Conservation (phyloP, 2,329 filamentous ascomycete species). For the Botryosphaeria agaves region DNA sequence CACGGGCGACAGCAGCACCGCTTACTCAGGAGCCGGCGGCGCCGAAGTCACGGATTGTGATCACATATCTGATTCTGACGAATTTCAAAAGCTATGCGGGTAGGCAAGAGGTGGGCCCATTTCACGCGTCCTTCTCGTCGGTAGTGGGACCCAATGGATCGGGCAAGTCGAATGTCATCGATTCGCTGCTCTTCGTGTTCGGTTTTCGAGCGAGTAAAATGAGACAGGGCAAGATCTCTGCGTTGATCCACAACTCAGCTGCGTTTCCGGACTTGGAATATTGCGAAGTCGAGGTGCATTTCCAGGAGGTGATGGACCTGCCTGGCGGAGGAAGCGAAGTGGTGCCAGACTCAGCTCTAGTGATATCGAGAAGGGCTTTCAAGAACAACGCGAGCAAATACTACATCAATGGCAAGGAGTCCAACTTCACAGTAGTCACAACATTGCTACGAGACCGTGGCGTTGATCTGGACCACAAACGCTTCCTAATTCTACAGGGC, state of each 20-base stretch:
- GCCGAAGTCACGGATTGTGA: conserved; percentile 76
- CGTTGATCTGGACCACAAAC: conserved; percentile 93
- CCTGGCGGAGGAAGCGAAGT: conserved; percentile 58
- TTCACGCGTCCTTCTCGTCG: conserved; percentile 92
- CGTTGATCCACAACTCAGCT: conserved; percentile 92
- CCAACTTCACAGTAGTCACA: conserved; percentile 84
- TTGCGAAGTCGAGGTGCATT: conserved; percentile 94
- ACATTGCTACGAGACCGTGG: conserved; percentile 72
- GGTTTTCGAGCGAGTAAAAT: conserved; percentile 98
- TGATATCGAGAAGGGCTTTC: conserved; percentile 86
- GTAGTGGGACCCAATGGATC: conserved; percentile 97
- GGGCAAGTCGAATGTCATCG: conserved; percentile 97
- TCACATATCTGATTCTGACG: conserved; percentile 77
- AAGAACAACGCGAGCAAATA: conserved; percentile 98
- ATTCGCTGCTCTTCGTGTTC: conserved; percentile 96
- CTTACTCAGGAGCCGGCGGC: conserved; percentile 55
- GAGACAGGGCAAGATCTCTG: conserved; percentile 96
- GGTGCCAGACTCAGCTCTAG: conserved; percentile 66
- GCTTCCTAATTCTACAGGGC: conserved; percentile 91
- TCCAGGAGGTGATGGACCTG: conserved; percentile 84
- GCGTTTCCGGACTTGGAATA: conserved; percentile 68
- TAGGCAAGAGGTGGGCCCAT: conserved; percentile 85
- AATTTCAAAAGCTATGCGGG: conserved; percentile 99
- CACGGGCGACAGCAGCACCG: conserved; percentile 47
- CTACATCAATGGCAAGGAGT: conserved; percentile 81